Conservation (phyloP, 2,329 filamentous ascomycete genomes). For the Ophiocordyceps robertsii region DNA sequence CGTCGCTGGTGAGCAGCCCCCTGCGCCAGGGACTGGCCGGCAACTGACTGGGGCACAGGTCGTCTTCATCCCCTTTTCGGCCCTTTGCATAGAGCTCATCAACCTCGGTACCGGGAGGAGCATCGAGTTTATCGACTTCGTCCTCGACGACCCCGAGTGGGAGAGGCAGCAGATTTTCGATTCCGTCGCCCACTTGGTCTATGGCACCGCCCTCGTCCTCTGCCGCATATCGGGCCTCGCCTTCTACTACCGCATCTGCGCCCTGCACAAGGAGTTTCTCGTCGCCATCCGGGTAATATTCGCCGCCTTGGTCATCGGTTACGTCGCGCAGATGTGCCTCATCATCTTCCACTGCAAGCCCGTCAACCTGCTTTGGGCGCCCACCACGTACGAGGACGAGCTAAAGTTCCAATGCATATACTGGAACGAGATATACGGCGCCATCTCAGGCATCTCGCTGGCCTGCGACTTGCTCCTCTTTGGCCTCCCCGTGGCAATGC, state of each 20-base stretch:
- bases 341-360: slow-evolving; percentile 2
- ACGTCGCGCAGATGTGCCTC: slow-evolving; percentile 1
- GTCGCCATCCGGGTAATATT: slow-evolving; percentile 1
- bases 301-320: neutral
- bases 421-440: neutral
- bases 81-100: neutral
- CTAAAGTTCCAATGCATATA: neutral
- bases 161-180: no score
- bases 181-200: neutral
- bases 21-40: no score
- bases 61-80: neutral
- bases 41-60: no score
- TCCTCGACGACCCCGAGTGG: neutral
- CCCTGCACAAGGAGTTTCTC: neutral
- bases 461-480: slow-evolving; percentile 1
- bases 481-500: slow-evolving; percentile 1
- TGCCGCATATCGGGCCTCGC: slow-evolving; percentile 1
- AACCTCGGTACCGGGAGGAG: neutral
- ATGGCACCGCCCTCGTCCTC: neutral
- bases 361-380: neutral
- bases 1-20: neutral
- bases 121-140: neutral
- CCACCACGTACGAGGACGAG: neutral
- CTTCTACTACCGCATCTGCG: slow-evolving; percentile 2
- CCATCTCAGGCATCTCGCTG: neutral